Base-by-base conservation (phyloP, 208 protist species). In the Leishmania braziliensis region DNA sequence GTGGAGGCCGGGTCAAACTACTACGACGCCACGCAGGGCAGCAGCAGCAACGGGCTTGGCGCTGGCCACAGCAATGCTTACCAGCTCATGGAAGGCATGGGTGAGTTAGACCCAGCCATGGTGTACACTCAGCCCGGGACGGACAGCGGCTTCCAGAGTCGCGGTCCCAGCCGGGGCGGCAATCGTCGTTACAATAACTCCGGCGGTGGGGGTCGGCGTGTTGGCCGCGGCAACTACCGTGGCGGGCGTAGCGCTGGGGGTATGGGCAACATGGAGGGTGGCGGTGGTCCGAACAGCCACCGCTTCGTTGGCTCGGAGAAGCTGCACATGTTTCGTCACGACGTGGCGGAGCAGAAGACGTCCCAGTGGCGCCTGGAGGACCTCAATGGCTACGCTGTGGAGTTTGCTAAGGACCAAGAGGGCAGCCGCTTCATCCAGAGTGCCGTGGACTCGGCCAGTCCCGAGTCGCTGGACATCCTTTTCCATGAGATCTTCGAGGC, bases 361-460 rank as follows among this genome's bases (percentile, higher is more conserved):
- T 84, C 63, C 51, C 83, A 83, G 53, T 97, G 95, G 93, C 63
- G 78, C n/a, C 90, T 97, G 58, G 72, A 81, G 62, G 94, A 98
- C 78, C 96, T 99, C 62, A 83, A 90, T 29, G 96, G 94, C 39
- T 89, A 98, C 84, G 94, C 98, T 12, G 92, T 99, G 2, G 98
- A 99, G 82, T 99, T 99, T 86, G 94, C 94, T 66, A 91, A 96
- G 72, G 98, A 99, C 84, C 99, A 99, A 91, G 98, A 99, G 82
- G 99, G 99, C 77, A 99, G 98, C 56, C 91, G 99, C 71, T 99
- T 99, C 83, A 99, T 99, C 84, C 99, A 99, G 88, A 95, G 98
- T 75, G 94, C 98, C 46, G 92, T 99, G 51, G 98, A 99, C 71
- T 92, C 60, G 43, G 95, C 97, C 8, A 82, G 86, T 10, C 80